Conservation (phyloP, 2,329 filamentous ascomycete species). For the Xylaria sp. region DNA sequence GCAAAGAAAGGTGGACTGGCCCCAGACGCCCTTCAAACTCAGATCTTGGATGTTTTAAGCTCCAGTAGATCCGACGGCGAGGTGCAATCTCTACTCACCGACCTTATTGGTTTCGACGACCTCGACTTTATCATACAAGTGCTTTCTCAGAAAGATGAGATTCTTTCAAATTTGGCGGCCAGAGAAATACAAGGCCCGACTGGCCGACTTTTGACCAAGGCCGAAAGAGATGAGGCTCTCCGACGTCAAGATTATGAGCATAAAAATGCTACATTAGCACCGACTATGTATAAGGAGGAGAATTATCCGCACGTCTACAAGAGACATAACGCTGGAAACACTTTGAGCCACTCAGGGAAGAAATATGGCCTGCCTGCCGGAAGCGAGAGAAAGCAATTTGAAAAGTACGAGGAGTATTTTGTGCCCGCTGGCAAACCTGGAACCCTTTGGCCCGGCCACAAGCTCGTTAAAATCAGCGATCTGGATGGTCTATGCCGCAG, state of each 20-base stretch:
- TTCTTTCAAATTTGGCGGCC: constrained; percentile 63
- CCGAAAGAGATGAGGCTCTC: constrained; percentile 82
- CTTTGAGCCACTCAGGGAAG: constrained; percentile 79
- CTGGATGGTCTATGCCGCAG: constrained; percentile 88
- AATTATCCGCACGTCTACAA: constrained; percentile 96
- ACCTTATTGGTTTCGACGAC: constrained; percentile 92
- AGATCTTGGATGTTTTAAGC: constrained; percentile 78
- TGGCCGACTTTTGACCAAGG: constrained; percentile 74
- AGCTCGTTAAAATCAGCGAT: constrained; percentile 80
- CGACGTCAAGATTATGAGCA: constrained; percentile 82
- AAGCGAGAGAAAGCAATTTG: constrained; percentile 74
- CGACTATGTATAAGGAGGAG: constrained; percentile 76
- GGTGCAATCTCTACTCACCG: constrained; percentile 88
- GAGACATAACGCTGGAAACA: constrained; percentile 84
- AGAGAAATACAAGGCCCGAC: constrained; percentile 51
- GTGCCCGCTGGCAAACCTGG: constrained; percentile 87
- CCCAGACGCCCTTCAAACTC: constrained; percentile 76
- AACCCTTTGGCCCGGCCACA: constrained; percentile 76
- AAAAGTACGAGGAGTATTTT: constrained; percentile 88
- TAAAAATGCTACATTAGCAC: constrained; percentile 78
- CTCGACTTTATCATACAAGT: constrained; percentile 92
- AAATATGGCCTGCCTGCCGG: constrained; percentile 86
- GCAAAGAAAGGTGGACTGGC: constrained; percentile 73
- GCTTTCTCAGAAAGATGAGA: constrained; percentile 78
- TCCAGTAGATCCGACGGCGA: constrained; percentile 80